These are phyloP conservation scores for Rutstroemia sp. DNA, from an alignment of 2,329 filamentous ascomycete genomes.

Conservation along the genomic window DNA sequence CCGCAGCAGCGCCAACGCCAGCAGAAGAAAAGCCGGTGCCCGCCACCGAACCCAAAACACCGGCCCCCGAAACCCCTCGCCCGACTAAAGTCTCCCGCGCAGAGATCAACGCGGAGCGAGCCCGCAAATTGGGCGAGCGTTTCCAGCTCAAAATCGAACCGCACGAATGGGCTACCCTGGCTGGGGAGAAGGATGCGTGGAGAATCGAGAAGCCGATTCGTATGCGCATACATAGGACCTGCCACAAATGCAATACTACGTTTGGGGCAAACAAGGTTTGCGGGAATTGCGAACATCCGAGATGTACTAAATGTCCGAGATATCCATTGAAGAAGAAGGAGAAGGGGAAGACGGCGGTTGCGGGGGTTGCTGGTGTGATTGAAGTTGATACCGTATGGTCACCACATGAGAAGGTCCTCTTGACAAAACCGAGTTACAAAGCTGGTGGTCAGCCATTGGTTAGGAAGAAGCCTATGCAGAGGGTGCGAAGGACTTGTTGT, in stretches of 20 bases:
- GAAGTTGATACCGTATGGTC: conserved; percentile 20
- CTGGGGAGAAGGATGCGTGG: conserved; percentile 22
- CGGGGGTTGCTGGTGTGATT: conserved; percentile 36
- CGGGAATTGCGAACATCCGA: conserved; percentile 66
- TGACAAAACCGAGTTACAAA: conserved; percentile 56
- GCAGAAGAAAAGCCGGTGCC: conserved; percentile 6
- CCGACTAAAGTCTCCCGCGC: conserved; percentile 21
- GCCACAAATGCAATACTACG: conserved; percentile 70
- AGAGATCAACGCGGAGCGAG: conserved; percentile 27
- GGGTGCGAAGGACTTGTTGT: conserved; percentile 70
- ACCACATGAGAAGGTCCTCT: conserved; percentile 38
- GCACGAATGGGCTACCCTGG: conserved; percentile 21
- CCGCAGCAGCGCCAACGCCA: conserved; percentile 11
- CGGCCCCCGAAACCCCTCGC: conserved; percentile 5
- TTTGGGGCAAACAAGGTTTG: conserved; percentile 72
- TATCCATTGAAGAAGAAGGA: conserved; percentile 52
- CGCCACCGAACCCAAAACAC: background rate
- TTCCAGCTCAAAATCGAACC: conserved; percentile 32
- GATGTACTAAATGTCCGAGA: conserved; percentile 74
- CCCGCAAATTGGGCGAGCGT: conserved; percentile 31
- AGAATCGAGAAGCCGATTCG: conserved; percentile 70
- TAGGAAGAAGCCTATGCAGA: conserved; percentile 63
- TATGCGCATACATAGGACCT: conserved; percentile 70
- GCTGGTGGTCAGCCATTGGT: conserved; percentile 62
- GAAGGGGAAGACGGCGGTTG: conserved; percentile 42